These are phyloP conservation scores for Talaromyces sp. DNA, from an alignment of 2,329 filamentous ascomycete species.

Conservation along the genomic window DNA sequence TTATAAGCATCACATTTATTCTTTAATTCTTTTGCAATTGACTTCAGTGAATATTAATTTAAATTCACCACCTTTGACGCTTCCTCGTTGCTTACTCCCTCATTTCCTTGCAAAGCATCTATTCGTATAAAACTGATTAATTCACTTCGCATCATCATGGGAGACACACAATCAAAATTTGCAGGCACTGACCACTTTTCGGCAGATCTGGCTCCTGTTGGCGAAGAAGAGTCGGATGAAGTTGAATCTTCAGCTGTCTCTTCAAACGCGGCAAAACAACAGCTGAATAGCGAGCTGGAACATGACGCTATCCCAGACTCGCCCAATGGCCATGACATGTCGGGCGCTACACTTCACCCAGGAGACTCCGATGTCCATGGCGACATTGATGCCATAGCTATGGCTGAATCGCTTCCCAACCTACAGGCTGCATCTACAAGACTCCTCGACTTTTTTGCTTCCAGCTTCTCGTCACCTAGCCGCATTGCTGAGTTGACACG, in stretches of 20 bases:
- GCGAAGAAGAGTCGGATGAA: constrained; percentile 1
- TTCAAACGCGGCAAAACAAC: constrained; percentile 8
- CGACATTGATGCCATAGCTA: constrained; percentile 33
- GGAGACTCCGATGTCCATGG: constrained; percentile 30
- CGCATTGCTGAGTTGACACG: constrained; percentile 29
- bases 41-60: not conserved
- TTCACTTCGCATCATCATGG: constrained; percentile 1
- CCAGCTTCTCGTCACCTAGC: constrained; percentile 25
- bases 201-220: constrained; percentile 2
- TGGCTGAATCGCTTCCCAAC: constrained; percentile 40
- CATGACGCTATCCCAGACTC: not conserved
- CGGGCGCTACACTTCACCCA: constrained; percentile 33
- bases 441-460: constrained; percentile 38
- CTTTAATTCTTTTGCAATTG: not conserved
- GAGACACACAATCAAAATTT: constrained; percentile 7
- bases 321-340: constrained; percentile 25
- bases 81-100: not conserved
- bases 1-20: not conserved
- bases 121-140: not conserved
- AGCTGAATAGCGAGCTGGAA: constrained; percentile 10
- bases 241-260: not conserved
- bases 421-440: constrained; percentile 32
- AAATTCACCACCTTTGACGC: not conserved
- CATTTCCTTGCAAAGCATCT: not conserved
- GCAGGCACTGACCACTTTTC: not conserved